Evolutionary conservation across 1,284 basidiomycete species (phyloP), one percentile per base, ranked within the genome.

Genomic region (Ceratobasidium sp.): DNA sequence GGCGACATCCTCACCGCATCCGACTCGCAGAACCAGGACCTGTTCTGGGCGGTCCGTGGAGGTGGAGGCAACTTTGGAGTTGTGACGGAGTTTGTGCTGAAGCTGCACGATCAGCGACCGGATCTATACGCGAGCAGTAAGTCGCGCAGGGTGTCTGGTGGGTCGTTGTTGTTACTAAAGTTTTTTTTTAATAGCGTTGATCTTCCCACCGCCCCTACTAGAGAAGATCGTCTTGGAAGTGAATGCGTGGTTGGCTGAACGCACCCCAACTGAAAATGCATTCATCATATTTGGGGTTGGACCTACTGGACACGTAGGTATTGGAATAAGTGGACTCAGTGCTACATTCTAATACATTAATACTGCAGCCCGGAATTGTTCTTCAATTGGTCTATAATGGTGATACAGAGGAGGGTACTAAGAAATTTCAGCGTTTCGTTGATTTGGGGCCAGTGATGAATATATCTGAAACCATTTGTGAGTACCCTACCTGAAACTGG

Each of bases 11-110:
- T 84, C 18, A 85, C 79, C 9, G 84, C 84, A 1, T 85, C 78
- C 75, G 82, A 82, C 9, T 79, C 77, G 0, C 79, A 83, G 75
- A 84, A 89, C 72, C 69, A 80, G 0, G 87, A 89, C 76, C 80
- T 90, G 1, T 89, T 87, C 79, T 89, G 85, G 79, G 88, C 80
- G 8, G 82, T 89, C 26, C 82, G 88, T 16, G 88, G 88, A 3
- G 87, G 84, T 14, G 88, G 88, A 11, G 82, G 80, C 67, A 89
- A 87, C 78, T 88, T 88, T 77, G 88, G 88, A 13, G 82, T 88
- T 14, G 84, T 85, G 21, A 87, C 86, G 1, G 80, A 84, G 52
- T 87, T 89, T 73, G 84, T 85, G 0, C 81, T 86, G 70, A 78
- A 77, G 49, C 79, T 88, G n/a, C 82, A 87, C 78, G 81, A 83